phyloP scores from a whole-genome alignment of 2,329 filamentous ascomycete species.

The Botryotinia calthae region DNA sequence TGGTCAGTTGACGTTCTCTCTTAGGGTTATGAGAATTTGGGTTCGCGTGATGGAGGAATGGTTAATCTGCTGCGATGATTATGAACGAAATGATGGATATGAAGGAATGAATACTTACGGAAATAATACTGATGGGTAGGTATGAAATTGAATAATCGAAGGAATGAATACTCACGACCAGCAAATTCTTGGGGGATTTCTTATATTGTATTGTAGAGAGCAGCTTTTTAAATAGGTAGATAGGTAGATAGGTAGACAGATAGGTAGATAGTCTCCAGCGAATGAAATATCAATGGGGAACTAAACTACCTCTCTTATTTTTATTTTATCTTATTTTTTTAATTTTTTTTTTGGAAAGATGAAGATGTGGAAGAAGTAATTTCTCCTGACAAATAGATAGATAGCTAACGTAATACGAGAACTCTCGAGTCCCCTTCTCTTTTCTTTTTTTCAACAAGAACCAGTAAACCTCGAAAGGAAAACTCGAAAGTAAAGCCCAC shows the following conservation, averaged over 20 bases:
- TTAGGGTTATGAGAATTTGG: neutral
- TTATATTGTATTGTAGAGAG: neutral
- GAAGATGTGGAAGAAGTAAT: neutral
- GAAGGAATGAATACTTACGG: neutral
- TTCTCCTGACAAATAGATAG: no score
- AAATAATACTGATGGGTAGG: neutral
- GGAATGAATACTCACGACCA: neutral
- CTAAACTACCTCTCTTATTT: neutral
- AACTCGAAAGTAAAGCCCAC: no score
- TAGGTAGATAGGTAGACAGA: conserved; percentile 5
- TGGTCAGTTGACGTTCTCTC: neutral
- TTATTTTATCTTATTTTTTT: no score
- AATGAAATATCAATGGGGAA: neutral
- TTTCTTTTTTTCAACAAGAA: no score
- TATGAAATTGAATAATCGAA: neutral
- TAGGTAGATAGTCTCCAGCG: conserved; percentile 1
- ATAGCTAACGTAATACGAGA: no score
- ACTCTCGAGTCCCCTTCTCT: no score
- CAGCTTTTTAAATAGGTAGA: neutral
- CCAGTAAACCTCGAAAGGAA: no score
- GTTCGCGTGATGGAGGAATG: neutral
- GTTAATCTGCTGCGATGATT: no score
- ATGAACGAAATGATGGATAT: neutral
- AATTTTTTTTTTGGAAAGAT: neutral
- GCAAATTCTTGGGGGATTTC: neutral